Percentiles rank a stretch among this genome's conserved stretches.
Evolutionary conservation across 2,329 filamentous ascomycete species (phyloP).

Genomic region (Colletotrichum sp.): DNA sequence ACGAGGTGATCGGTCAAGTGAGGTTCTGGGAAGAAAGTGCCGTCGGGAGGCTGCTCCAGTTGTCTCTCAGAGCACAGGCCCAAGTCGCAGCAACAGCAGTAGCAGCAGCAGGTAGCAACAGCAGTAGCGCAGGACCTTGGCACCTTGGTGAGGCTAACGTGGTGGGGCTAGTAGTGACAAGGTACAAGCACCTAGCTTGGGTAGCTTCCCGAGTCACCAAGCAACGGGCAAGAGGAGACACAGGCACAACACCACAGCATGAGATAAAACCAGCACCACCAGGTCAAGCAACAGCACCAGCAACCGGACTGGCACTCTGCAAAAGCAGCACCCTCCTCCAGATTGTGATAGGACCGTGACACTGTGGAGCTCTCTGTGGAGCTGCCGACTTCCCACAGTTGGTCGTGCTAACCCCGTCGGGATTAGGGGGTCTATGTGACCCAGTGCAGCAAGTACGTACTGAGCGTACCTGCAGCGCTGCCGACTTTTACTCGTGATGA

Average conservation of each 20-base stretch:
- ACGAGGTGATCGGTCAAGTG: slow-evolving; percentile 16
- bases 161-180: background rate
- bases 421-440: background rate
- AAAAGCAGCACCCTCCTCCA: background rate
- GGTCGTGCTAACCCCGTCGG: background rate
- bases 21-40: slow-evolving; percentile 17
- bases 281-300: background rate
- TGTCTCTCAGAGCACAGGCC: slow-evolving; percentile 19
- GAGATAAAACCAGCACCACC: background rate
- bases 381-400: background rate
- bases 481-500: slow-evolving; percentile 11
- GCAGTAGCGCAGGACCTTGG: slow-evolving; percentile 6
- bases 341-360: background rate
- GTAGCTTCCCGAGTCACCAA: slow-evolving; percentile 1
- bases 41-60: slow-evolving; percentile 17
- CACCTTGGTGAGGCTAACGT: slow-evolving; percentile 9
- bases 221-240: slow-evolving; percentile 9
- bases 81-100: slow-evolving; percentile 1
- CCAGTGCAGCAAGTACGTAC: background rate
- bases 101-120: background rate
- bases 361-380: slow-evolving; percentile 2
- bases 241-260: background rate
- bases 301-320: background rate
- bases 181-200: background rate
- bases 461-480: slow-evolving; percentile 18